These are phyloP conservation scores for Thalassiosira profunda DNA, from an alignment of 108 stramenopile genomes.

Conservation along the genomic window DNA sequence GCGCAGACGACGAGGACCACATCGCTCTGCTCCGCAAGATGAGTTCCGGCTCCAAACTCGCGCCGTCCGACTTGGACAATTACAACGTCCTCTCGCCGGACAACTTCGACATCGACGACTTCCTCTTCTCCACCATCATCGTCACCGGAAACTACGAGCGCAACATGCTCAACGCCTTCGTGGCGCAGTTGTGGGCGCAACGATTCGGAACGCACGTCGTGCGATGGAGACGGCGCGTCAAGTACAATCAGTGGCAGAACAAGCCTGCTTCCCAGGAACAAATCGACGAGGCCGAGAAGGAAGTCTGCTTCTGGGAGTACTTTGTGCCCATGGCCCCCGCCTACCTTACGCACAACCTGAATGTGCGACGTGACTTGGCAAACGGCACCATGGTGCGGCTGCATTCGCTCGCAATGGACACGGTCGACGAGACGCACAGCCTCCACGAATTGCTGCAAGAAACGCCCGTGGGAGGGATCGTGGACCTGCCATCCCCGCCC, in stretches of 20 bases:
- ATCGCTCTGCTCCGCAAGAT: conserved; percentile 6
- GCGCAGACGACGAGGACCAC: conserved; percentile 2
- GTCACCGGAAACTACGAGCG: conserved; percentile 8
- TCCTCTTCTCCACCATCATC: neutral
- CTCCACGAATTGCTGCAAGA: neutral
- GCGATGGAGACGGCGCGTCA: conserved; percentile 10
- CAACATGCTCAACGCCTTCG: conserved; percentile 3
- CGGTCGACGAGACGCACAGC: neutral
- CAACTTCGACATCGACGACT: neutral
- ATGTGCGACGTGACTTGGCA: neutral
- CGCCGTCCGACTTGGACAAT: neutral
- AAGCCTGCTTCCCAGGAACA: neutral
- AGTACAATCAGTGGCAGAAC: conserved; percentile 1
- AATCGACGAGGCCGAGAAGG: neutral
- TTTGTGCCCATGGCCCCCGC: conserved; percentile 6
- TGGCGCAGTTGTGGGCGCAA: conserved; percentile 6
- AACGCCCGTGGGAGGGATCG: conserved; percentile 3
- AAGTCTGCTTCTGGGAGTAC: conserved; percentile 9
- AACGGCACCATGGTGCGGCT: neutral
- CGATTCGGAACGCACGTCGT: conserved; percentile 14
- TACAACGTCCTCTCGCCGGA: conserved; percentile 6
- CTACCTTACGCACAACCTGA: conserved; percentile 5
- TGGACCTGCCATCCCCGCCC: conserved; percentile 5
- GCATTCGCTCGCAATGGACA: conserved; percentile 7
- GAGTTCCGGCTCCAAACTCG: neutral